These are phyloP conservation scores for Rhexocercosporidium sp. DNA, from an alignment of 2,329 filamentous ascomycete species.

Conservation along the genomic window DNA sequence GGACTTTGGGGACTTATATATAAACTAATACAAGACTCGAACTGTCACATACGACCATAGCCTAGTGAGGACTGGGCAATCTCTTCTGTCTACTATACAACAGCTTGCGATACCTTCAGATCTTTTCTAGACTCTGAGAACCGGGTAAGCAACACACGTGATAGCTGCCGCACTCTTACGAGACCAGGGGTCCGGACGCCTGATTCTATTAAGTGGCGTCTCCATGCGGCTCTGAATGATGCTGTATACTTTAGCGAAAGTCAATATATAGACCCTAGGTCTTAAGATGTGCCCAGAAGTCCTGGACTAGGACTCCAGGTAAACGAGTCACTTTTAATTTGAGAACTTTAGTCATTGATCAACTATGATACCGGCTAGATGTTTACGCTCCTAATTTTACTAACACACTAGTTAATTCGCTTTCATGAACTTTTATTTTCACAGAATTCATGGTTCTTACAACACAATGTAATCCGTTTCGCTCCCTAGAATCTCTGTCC, in stretches of 20 bases:
- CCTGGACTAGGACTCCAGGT: background rate
- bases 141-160: background rate
- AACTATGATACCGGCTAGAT: no score
- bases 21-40: background rate
- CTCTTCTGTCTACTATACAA: background rate
- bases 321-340: background rate
- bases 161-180: background rate
- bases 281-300: background rate
- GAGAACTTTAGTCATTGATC: no score
- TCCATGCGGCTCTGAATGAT: background rate
- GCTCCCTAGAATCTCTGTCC: background rate
- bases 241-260: constrained; percentile 2
- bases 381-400: background rate
- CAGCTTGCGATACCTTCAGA: background rate
- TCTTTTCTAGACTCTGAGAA: constrained; percentile 3
- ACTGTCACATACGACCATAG: background rate
- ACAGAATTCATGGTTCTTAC: background rate
- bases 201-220: background rate
- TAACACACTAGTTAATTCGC: background rate
- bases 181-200: background rate
- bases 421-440: background rate
- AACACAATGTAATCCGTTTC: background rate
- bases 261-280: background rate
- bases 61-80: background rate
- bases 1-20: no score